Conservation (phyloP, 371 early-diverging fungal species). For the Mucor saturninus region DNA sequence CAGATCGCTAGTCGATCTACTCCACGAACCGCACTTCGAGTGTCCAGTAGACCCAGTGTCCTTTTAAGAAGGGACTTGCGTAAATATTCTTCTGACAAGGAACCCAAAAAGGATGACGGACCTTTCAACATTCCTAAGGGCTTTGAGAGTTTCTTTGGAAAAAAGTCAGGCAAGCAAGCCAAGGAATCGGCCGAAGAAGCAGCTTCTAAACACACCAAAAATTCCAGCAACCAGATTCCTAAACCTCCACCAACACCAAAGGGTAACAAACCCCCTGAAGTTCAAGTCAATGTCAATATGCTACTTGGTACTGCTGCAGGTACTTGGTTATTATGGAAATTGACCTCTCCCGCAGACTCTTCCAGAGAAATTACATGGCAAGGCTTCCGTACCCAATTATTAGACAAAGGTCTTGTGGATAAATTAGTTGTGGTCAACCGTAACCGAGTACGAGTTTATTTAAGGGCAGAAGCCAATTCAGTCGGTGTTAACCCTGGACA, state of each 20-base stretch:
- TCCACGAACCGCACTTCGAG: conserved; percentile 11
- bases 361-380: conserved; percentile 87
- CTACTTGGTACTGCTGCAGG: conserved; percentile 56
- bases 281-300: conserved; percentile 43
- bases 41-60: conserved; percentile 12
- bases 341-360: conserved; percentile 50
- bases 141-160: conserved; percentile 51
- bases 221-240: conserved; percentile 34
- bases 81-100: conserved; percentile 32
- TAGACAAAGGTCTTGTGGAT: conserved; percentile 93
- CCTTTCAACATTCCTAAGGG: conserved; percentile 48
- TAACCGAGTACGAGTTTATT: conserved; percentile 77
- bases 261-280: conserved; percentile 25
- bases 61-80: conserved; percentile 28
- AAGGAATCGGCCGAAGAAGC: conserved; percentile 32
- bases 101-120: conserved; percentile 28
- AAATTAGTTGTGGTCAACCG: conserved; percentile 87
- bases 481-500: conserved; percentile 39
- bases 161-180: conserved; percentile 29
- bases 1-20: conserved; percentile 20
- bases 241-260: conserved; percentile 29
- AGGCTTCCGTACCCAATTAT: conserved; percentile 86
- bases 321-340: conserved; percentile 55
- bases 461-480: conserved; percentile 71
- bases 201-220: conserved; percentile 27